Percentiles rank a stretch among this genome's conserved stretches.
Evolutionary conservation across 441 rosid species (phyloP).

Genomic region (Pelargonium fulgidum): DNA sequence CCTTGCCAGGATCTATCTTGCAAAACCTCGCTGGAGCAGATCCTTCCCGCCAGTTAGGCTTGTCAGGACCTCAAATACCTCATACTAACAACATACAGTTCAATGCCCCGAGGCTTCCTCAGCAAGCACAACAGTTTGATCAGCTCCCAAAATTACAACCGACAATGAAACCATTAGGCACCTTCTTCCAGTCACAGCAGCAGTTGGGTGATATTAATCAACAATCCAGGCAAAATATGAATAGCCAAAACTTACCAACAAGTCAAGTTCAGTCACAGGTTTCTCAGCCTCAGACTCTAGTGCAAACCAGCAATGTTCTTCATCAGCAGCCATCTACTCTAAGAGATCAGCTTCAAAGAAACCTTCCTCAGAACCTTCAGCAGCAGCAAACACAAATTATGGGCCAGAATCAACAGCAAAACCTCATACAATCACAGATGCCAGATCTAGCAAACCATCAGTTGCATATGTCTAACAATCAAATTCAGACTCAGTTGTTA

Average conservation of each 20-base stretch:
- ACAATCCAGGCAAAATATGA: slow-evolving; percentile 46
- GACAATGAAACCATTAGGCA: slow-evolving; percentile 29
- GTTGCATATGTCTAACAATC: slow-evolving; percentile 41
- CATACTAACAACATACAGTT: slow-evolving; percentile 47
- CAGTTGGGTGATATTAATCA: slow-evolving; percentile 37
- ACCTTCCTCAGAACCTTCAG: slow-evolving; percentile 46
- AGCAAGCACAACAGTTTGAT: slow-evolving; percentile 46
- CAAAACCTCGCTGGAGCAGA: slow-evolving; percentile 46
- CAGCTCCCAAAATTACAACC: slow-evolving; percentile 40
- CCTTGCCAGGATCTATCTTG: slow-evolving; percentile 31
- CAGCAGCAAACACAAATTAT: slow-evolving; percentile 33
- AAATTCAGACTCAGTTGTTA: slow-evolving; percentile 44
- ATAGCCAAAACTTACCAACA: slow-evolving; percentile 32
- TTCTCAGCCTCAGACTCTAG: slow-evolving; percentile 21
- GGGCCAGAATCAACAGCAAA: slow-evolving; percentile 25
- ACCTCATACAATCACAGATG: slow-evolving; percentile 33
- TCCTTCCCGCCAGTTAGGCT: slow-evolving; percentile 49
- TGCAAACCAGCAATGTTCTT: slow-evolving; percentile 34
- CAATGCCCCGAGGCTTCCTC: slow-evolving; percentile 42
- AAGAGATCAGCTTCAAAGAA: slow-evolving; percentile 36
- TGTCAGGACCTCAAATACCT: slow-evolving; percentile 41
- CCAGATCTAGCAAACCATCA: slow-evolving; percentile 42
- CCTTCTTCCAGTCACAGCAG: slow-evolving; percentile 38
- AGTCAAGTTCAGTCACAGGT: slow-evolving; percentile 39
- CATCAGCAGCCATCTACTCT: slow-evolving; percentile 44